A percentile compares a stretch with the other conserved stretches of the same genome.
Evolutionary conservation across 148 eudicot genomes (phyloP).

Genomic region (Camellia granthamiana): DNA sequence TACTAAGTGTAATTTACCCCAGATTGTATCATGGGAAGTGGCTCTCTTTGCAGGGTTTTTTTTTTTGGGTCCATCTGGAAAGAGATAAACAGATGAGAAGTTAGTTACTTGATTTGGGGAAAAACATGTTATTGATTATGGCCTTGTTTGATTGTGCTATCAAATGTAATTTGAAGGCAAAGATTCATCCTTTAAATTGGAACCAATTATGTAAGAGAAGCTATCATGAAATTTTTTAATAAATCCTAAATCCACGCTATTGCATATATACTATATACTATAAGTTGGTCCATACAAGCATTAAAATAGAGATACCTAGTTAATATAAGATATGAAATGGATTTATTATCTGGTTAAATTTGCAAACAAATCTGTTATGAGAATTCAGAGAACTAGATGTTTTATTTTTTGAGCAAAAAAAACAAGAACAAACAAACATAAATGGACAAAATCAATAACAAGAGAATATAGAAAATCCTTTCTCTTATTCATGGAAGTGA

Average conservation of each 20-base stretch:
- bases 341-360: neutral
- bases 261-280: neutral
- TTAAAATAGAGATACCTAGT: neutral
- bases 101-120: neutral
- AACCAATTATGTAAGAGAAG: too few relatives aligned
- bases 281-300: neutral
- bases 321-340: neutral
- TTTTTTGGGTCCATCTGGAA: neutral
- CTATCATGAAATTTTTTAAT: neutral
- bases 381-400: neutral
- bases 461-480: neutral
- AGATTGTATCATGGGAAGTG: neutral
- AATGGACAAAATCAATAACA: neutral
- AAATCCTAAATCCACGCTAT: neutral
- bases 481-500: neutral
- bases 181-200: neutral
- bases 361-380: neutral
- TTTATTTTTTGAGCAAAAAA: neutral
- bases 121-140: neutral
- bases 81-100: neutral
- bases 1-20: too few relatives aligned
- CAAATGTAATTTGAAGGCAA: slow-evolving; percentile 1
- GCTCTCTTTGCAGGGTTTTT: neutral
- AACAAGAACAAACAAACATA: neutral
- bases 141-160: neutral